Evolutionary conservation across 768 basidiomycete species (phyloP), one percentile per base, ranked within the genome.

Genomic region (Daedaleopsis nitida): DNA sequence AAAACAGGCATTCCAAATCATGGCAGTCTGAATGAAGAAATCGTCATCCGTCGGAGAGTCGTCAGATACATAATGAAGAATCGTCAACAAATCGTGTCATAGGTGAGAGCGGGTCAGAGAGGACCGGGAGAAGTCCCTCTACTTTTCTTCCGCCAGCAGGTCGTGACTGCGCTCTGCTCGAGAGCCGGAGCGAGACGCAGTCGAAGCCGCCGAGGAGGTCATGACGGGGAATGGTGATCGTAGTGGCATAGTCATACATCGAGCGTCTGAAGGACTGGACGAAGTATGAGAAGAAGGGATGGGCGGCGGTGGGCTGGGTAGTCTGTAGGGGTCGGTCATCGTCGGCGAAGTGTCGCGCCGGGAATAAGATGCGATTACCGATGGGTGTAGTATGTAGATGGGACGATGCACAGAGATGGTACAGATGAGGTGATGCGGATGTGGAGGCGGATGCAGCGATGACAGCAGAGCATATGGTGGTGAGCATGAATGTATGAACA

Each of bases 101-200:
- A 55, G 27, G 52, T 27, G 59, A 39, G 55, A 62, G 57, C 53
- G 53, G 57, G 48, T 51, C 37, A 55, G 57, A 62, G 37, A 45
- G 61, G 27, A 44, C 45, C 56, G 21, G 32, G 47, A 27, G 17
- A 55, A 35, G 56, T 23, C 38, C 45, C 57, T 51, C 62, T 52
- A 54, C 58, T 59, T 64, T 56, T 59, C 58, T 54, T 59, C 62
- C 58, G 52, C 62, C 19, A 11, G 34, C 52, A 39, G 53, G 52
- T 35, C 16, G 54, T 27, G 49, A 43, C 39, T 21, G 27, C 27
- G 27, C 27, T 32, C 47, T 39, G 34, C 50, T 44, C 27, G 39
- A 19, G 27, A 47, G 45, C 19, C 14, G 11, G 38, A 35, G 24
- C 21, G 42, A 19, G 13, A 45, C 50, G n/a, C 54, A 42, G 32